Evolutionary conservation across 192 early-diverging fungal species (phyloP).

Genomic region (Dispira parvispora): DNA sequence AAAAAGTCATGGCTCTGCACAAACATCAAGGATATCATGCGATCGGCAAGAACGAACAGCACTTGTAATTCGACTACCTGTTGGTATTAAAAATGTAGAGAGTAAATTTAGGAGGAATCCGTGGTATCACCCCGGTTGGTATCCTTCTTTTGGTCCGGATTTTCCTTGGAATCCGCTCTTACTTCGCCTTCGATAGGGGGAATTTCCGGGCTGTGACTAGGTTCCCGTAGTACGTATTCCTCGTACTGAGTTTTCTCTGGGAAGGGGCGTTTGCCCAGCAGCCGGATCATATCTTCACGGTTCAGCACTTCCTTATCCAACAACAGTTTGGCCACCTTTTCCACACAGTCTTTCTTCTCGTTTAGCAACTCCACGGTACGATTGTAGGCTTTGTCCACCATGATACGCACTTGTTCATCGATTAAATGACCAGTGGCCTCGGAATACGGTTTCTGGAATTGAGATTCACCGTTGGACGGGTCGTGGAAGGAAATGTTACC

Average conservation of each 20-base stretch:
- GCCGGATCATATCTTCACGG: slow-evolving; percentile 84
- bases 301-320: slow-evolving; percentile 95
- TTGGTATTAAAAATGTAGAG: no score
- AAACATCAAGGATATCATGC: no score
- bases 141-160: background rate
- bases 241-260: slow-evolving; percentile 52
- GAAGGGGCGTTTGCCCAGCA: slow-evolving; percentile 77
- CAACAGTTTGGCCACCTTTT: slow-evolving; percentile 81
- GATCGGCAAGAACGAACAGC: no score
- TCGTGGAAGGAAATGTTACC: slow-evolving; percentile 75
- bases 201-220: background rate
- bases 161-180: no score
- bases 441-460: slow-evolving; percentile 91
- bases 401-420: slow-evolving; percentile 80
- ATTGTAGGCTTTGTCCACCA: slow-evolving; percentile 66
- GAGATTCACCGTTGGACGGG: slow-evolving; percentile 42
- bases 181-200: no score
- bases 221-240: slow-evolving; percentile 36
- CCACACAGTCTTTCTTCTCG: slow-evolving; percentile 70
- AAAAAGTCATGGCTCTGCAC: no score
- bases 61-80: no score
- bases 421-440: slow-evolving; percentile 89
- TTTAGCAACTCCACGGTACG: slow-evolving; percentile 70
- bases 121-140: no score
- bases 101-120: no score